Conservation (phyloP, 2,329 filamentous ascomycete species). For the Sphaerostilbella broomeana region DNA sequence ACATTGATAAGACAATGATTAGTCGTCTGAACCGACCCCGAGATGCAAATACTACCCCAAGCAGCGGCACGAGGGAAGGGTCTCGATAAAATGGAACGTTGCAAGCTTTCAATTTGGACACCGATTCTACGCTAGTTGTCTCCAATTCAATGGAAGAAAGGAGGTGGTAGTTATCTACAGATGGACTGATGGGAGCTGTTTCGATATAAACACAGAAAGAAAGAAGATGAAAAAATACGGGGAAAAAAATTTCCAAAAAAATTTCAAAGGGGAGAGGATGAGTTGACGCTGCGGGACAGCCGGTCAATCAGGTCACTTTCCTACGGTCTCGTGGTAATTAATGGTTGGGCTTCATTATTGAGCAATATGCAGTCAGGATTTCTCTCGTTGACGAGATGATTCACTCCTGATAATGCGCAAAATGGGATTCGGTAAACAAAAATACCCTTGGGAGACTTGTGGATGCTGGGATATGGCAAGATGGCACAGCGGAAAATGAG, state of each 20-base stretch:
- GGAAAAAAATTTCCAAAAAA: neutral
- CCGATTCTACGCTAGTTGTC: neutral
- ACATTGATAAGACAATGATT: slow-evolving; percentile 52
- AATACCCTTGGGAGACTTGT: neutral
- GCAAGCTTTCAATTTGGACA: neutral
- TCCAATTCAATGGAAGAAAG: too few species aligned
- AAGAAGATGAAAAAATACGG: neutral
- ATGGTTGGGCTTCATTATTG: slow-evolving; percentile 2
- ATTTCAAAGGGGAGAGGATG: neutral
- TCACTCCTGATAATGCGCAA: slow-evolving; percentile 2
- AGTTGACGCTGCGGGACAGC: slow-evolving; percentile 18
- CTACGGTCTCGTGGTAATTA: slow-evolving; percentile 1
- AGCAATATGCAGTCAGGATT: neutral
- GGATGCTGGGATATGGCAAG: too few species aligned
- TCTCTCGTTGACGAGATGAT: slow-evolving; percentile 17
- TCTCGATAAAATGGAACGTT: slow-evolving; percentile 10
- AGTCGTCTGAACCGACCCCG: slow-evolving; percentile 40
- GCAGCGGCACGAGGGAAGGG: slow-evolving; percentile 4
- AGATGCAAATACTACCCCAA: slow-evolving; percentile 8
- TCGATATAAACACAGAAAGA: neutral
- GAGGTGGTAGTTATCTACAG: neutral
- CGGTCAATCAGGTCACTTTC: slow-evolving; percentile 8
- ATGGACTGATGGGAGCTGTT: too few species aligned
- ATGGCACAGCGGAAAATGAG: neutral
- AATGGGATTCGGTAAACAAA: neutral